Conservation (phyloP, 2,329 filamentous ascomycete species). For the Diaporthe sp. region DNA sequence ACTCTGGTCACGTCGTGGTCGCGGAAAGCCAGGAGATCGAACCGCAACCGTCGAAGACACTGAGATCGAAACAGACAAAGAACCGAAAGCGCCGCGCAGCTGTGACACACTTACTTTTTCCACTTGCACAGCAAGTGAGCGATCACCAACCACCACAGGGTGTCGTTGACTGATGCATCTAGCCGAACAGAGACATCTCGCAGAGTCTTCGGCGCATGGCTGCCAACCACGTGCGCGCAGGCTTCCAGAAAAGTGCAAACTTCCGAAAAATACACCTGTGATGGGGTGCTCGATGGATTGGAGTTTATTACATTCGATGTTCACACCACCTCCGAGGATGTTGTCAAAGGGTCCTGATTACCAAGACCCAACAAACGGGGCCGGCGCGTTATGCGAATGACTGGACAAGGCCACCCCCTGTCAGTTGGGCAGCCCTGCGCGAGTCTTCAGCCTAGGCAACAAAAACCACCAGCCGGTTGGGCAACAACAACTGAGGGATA, state of each 20-base stretch:
- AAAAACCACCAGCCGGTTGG: slow-evolving; percentile 23
- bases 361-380: slow-evolving; percentile 24
- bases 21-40: not conserved
- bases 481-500: slow-evolving; percentile 24
- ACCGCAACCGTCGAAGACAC: not conserved
- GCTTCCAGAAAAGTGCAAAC: not conserved
- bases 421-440: slow-evolving; percentile 32
- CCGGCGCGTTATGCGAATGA: not conserved
- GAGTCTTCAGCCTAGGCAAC: slow-evolving; percentile 6
- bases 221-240: not conserved
- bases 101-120: not conserved
- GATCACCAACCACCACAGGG: not conserved
- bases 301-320: not conserved
- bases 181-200: not conserved
- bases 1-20: slow-evolving; percentile 16
- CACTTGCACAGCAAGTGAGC: not conserved
- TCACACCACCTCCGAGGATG: slow-evolving; percentile 1
- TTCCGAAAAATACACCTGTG: not conserved
- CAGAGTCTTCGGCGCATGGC: not conserved
- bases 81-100: not conserved
- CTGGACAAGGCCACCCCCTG: slow-evolving; percentile 27
- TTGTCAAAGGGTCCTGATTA: not conserved
- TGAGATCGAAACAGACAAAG: not conserved
- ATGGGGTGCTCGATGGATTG: not conserved
- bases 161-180: not conserved